These are phyloP conservation scores for Yamadazyma nakazawae DNA, from an alignment of 805 yeast genomes.

Conservation along the genomic window DNA sequence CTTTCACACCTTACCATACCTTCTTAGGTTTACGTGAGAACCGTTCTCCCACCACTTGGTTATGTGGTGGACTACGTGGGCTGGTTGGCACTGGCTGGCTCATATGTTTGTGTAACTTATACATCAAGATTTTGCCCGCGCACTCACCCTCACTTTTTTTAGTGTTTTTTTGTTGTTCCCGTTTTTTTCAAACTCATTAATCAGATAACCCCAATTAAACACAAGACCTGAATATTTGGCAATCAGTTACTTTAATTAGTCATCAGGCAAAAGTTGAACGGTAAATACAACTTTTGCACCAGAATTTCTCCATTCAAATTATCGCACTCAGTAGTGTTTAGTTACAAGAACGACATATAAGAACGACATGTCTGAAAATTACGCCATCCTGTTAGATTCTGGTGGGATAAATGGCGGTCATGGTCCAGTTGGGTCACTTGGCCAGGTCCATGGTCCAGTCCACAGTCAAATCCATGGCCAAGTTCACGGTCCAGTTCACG, in stretches of 20 bases:
- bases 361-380: constrained; percentile 10
- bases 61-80: no score
- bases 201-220: neutral
- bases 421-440: neutral
- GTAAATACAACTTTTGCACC: neutral
- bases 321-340: neutral
- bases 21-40: no score
- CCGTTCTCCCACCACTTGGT: no score
- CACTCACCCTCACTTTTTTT: constrained; percentile 3
- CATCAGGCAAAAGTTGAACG: neutral
- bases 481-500: neutral
- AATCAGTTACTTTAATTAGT: neutral
- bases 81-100: neutral
- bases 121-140: constrained; percentile 1
- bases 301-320: neutral
- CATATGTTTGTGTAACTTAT: neutral
- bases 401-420: neutral
- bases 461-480: neutral
- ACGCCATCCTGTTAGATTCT: constrained; percentile 8
- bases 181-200: neutral
- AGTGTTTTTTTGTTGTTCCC: constrained; percentile 7
- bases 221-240: neutral
- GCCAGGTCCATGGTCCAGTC: neutral
- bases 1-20: no score
- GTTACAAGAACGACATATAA: neutral